Base-by-base conservation (phyloP, 139 green algal genomes). In the Tetraselmis chui region DNA sequence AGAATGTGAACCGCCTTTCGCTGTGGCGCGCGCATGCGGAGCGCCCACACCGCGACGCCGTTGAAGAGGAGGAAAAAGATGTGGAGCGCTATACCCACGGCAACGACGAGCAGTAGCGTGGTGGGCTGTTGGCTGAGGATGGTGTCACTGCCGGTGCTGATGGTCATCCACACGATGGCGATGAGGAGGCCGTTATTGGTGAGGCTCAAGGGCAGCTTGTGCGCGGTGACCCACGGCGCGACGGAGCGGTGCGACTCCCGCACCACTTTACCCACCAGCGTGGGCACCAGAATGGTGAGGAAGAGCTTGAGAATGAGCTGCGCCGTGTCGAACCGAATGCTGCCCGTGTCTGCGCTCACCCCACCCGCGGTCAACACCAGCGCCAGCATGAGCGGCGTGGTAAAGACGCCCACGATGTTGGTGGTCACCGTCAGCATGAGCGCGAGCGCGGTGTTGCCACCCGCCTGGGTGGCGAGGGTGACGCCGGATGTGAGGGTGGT, bases 401-500 rank as follows among this genome's bases (percentile, higher is more conserved):
- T 95, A 59, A 95, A 84, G 32, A 97, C 92, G 25, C 88, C 94
- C 0, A 94, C 30, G 25, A 97, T 75, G 86, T 97, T 98, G 74
- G 88, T 91, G 45, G 28, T 81, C 2, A 96, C 92, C 1, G 91
- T 95, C 32, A 97, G 89, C 75, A 96, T 85, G 24, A 97, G 87
- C 18, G 92, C 92, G 67, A 98, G 85, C 2, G 93, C 90, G 0
- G 84, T 84, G 77, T 97, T 97, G 76, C 92, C 93, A 23, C 59
- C 74, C 29, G 59, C 83, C 18, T 81, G 79, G 23, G 81, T 76
- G 0, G 92, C 90, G 1, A 98, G 85, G 0, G 90, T 82, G 1
- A 94, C 91, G 25, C 92, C 92, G 0, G 90, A 90, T 2, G 93
- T 94, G 28, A 98, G 88, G 0, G 94, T 96, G 11, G 94, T 97